Evolutionary conservation across 805 yeast genomes (phyloP).

Genomic region (Starmerella sp.): DNA sequence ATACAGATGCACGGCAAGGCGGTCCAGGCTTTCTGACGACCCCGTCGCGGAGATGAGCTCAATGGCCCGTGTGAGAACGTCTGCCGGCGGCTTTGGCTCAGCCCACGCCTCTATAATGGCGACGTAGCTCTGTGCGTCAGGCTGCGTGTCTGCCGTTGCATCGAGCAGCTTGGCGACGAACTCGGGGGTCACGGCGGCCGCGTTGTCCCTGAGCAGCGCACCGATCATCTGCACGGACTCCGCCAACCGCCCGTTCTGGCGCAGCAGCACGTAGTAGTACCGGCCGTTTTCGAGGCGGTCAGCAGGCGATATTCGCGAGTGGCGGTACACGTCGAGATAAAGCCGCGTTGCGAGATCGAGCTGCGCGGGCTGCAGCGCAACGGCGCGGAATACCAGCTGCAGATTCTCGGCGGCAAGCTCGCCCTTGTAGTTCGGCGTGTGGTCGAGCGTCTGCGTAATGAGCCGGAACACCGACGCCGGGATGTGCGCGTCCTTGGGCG

Average conservation of each 20-base stretch:
- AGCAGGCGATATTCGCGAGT: conserved; percentile 4
- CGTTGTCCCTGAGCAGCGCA: conserved; percentile 15
- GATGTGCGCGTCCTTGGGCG: conserved; percentile 1
- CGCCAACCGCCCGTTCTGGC: conserved; percentile 12
- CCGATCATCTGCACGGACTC: conserved; percentile 21
- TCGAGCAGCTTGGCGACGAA: conserved; percentile 9
- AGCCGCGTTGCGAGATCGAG: conserved; percentile 19
- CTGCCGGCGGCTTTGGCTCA: not conserved
- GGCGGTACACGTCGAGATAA: conserved; percentile 20
- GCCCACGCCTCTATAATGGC: not conserved
- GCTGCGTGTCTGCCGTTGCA: not conserved
- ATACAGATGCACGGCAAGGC: conserved; percentile 10
- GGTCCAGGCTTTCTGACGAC: not conserved
- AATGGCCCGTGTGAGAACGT: conserved; percentile 2
- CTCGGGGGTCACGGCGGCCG: conserved; percentile 5
- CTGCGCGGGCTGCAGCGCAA: conserved; percentile 4
- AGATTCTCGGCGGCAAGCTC: conserved; percentile 5
- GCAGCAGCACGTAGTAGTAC: conserved; percentile 19
- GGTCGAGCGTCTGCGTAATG: conserved; percentile 15
- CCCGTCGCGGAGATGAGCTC: not conserved
- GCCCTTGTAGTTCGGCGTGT: conserved; percentile 3
- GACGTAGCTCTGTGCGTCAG: conserved; percentile 4
- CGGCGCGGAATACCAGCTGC: conserved; percentile 18
- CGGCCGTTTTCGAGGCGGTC: conserved; percentile 21
- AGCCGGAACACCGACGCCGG: conserved; percentile 18